Conservation (phyloP, 73 alveolate genomes). For the Tetrahymena elliotti region DNA sequence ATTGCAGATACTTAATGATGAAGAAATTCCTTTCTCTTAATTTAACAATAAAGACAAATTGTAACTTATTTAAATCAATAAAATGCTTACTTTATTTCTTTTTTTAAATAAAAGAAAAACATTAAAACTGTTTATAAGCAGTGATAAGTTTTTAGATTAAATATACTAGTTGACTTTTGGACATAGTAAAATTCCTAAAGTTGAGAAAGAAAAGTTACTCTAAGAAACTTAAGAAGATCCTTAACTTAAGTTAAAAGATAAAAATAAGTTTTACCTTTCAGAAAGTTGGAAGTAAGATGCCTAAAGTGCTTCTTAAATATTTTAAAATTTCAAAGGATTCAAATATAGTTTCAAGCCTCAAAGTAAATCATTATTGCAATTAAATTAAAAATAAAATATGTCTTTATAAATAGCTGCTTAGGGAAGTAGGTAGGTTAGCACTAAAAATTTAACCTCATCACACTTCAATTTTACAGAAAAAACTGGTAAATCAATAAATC, state of each 20-base stretch:
- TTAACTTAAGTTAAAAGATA: neutral
- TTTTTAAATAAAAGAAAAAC: neutral
- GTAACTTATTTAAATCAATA: neutral
- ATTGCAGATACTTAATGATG: neutral
- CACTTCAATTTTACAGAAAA: neutral
- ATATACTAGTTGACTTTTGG: conserved; percentile 16
- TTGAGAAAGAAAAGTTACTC: neutral
- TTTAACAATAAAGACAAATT: conserved; percentile 15
- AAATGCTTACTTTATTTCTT: neutral
- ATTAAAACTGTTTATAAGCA: conserved; percentile 1
- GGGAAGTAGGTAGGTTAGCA: neutral
- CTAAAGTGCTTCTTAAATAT: neutral
- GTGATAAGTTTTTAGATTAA: conserved; percentile 31
- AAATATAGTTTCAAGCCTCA: neutral
- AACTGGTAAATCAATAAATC: neutral
- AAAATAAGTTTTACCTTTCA: neutral
- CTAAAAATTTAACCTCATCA: neutral
- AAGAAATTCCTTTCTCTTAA: conserved; percentile 1
- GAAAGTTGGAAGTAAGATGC: neutral
- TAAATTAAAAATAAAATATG: too few species aligned
- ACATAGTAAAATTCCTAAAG: neutral
- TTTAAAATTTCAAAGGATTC: neutral
- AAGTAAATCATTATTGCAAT: neutral
- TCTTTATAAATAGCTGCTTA: neutral
- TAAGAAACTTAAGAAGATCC: neutral